phyloP scores from a whole-genome alignment of 495 filamentous ascomycete genomes.

The Podospora didyma region DNA sequence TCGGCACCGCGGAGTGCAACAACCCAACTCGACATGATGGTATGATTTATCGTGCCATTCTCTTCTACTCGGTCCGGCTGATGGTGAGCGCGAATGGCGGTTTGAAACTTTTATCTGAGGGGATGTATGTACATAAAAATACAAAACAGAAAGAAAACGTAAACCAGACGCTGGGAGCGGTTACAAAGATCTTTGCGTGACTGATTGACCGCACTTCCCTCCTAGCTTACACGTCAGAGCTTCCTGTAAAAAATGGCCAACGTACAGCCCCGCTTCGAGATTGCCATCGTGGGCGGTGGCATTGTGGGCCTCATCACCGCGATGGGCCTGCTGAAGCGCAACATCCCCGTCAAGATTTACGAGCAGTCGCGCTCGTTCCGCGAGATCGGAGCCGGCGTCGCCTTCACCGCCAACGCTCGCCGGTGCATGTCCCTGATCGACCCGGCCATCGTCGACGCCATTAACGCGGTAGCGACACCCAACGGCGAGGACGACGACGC shows the following conservation, averaged over 20 bases:
- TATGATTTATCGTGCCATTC: no score
- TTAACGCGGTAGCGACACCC: constrained; percentile 1
- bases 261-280: neutral
- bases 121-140: no score
- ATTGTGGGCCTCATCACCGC: constrained; percentile 39
- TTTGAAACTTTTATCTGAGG: no score
- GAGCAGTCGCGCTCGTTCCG: constrained; percentile 34
- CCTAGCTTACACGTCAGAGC: no score
- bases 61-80: no score
- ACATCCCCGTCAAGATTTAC: constrained; percentile 38
- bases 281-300: constrained; percentile 44
- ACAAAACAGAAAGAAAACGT: no score
- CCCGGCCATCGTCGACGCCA: constrained; percentile 17
- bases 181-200: no score
- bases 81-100: no score
- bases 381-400: constrained; percentile 44
- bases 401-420: constrained; percentile 36
- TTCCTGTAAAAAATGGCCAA: neutral
- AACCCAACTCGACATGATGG: no score
- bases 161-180: no score
- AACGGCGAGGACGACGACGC: neutral
- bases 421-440: constrained; percentile 22
- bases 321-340: constrained; percentile 32
- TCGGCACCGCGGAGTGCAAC: no score
- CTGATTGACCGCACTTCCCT: no score